Evolutionary conservation across 345 rosid species (phyloP), one percentile per base, ranked within the genome.

Genomic region (Cardamine occulta): DNA sequence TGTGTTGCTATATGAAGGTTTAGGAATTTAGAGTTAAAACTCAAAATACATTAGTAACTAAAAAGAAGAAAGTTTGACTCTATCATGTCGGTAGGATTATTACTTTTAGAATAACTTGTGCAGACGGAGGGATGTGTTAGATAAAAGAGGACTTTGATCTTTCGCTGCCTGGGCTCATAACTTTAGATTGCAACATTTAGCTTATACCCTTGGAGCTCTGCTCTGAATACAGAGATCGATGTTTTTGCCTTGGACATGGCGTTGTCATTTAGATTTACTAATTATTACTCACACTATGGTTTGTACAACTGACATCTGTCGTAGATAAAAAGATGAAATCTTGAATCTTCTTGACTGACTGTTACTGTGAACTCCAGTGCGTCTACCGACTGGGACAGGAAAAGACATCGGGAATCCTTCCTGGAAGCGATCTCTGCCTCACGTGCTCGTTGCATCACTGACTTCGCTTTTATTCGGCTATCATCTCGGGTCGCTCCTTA

Each of bases 381-480:
- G 79, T 78, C 73, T 83, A 73, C 82, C 73, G 26, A 80, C 63
- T 86, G 95, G 84, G 70, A 64, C 77, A 23, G 85, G 74, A 64
- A 91, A 87, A 79, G 95, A 88, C 70, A 65, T 68, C 37, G 89
- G 89, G 49, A 85, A 83, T 66, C 97, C 97, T 55, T 74, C 89
- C 31, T 91, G 98, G 98, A 88, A 82, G 82, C 91, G 82, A 54
- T 87, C 96, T 26, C 80, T 94, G 82, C 85, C 86, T 24, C 93
- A 94, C 84, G 82, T 94, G 63, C 80, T 89, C 31, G 91, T 86
- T 63, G 97, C 98, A 66, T 80, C 88, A 10, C 26, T 91, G 57
- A 84, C 95, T 66, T 88, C 98, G 1, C 83, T 94, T 77, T 70
- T 94, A 63, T 91, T 82, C 34, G 98, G 98, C 75, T 94, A 94